A percentile compares a stretch with the other conserved stretches of the same genome.
Conservation (phyloP, 1,139 yeast species). For the Yamadazyma atmosphaerica region DNA sequence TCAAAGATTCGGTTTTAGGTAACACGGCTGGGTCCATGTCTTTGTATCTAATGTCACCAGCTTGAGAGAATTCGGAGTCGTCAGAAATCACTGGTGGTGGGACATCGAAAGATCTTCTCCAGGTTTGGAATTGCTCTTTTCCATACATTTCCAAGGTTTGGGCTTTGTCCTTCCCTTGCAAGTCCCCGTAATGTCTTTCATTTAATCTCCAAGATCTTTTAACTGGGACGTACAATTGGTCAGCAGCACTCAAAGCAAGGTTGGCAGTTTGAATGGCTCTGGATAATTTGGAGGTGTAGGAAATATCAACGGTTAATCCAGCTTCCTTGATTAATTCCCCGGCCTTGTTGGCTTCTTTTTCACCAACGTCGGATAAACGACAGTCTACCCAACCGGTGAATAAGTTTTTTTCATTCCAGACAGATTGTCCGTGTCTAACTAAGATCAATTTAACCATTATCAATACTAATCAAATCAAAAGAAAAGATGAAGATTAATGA, state of each 20-base stretch:
- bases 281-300: conserved; percentile 88
- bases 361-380: conserved; percentile 79
- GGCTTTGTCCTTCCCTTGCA: conserved; percentile 98
- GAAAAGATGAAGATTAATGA: neutral
- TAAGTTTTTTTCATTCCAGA: conserved; percentile 96
- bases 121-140: conserved; percentile 88
- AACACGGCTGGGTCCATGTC: conserved; percentile 81
- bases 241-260: conserved; percentile 88
- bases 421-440: conserved; percentile 98
- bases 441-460: conserved; percentile 69
- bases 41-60: conserved; percentile 79
- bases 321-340: conserved; percentile 92
- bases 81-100: conserved; percentile 92
- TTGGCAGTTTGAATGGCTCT: conserved; percentile 98
- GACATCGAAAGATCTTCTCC: conserved; percentile 97
- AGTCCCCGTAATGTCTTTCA: conserved; percentile 99
- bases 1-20: conserved; percentile 94
- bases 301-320: conserved; percentile 79
- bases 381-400: conserved; percentile 99
- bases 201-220: conserved; percentile 97
- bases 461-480: neutral
- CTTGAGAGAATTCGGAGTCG: conserved; percentile 80
- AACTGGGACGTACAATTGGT: conserved; percentile 88
- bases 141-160: conserved; percentile 88
- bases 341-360: conserved; percentile 89